Evolutionary conservation across 495 filamentous ascomycete species (phyloP).

Genomic region (Aspergillus hancockii): DNA sequence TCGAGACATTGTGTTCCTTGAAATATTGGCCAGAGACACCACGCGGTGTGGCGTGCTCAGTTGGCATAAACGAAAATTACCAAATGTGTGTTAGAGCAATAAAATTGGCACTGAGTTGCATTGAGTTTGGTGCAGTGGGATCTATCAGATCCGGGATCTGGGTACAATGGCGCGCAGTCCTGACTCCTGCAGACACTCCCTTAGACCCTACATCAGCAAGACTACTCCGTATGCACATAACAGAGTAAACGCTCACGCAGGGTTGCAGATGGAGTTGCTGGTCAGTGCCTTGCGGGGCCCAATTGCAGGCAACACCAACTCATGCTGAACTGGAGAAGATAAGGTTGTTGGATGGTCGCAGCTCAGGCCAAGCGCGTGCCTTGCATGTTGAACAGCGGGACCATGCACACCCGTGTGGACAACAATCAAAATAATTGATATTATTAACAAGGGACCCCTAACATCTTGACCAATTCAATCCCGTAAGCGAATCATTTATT

Average conservation of each 20-base stretch:
- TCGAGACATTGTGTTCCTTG: constrained; percentile 16
- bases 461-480: neutral
- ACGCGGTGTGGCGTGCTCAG: constrained; percentile 17
- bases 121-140: neutral
- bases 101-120: neutral
- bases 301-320: neutral
- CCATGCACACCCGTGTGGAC: constrained; percentile 22
- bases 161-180: neutral
- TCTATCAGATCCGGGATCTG: neutral
- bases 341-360: constrained; percentile 34
- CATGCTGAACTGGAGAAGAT: constrained; percentile 19
- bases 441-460: neutral
- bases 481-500: neutral
- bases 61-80: neutral
- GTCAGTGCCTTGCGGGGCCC: neutral
- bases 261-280: constrained; percentile 5
- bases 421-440: constrained; percentile 7
- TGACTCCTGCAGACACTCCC: neutral
- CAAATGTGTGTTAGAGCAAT: neutral
- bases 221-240: neutral
- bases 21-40: neutral
- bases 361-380: constrained; percentile 33
- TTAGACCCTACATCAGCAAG: neutral
- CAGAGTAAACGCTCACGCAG: neutral
- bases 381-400: constrained; percentile 33